These are phyloP conservation scores for Manihot esculenta DNA, from an alignment of 441 rosid genomes.

Conservation along the genomic window DNA sequence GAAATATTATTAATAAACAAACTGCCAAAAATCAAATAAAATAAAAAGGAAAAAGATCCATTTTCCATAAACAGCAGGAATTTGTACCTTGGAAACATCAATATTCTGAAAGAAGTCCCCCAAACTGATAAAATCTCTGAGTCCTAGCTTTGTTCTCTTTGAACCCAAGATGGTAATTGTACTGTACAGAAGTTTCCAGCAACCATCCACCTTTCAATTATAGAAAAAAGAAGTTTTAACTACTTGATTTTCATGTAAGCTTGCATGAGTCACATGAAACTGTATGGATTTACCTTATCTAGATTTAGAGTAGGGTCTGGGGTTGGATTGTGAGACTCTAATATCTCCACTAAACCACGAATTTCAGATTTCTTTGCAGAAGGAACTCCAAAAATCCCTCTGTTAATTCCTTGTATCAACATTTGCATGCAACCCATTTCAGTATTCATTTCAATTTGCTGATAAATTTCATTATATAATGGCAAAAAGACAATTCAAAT, in stretches of 20 bases:
- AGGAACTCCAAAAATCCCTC: conserved; percentile 77
- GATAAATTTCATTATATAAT: background rate
- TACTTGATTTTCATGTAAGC: background rate
- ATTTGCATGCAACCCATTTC: conserved; percentile 4
- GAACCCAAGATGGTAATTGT: conserved; percentile 75
- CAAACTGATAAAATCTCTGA: conserved; percentile 74
- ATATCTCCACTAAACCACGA: conserved; percentile 48
- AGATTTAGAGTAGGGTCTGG: conserved; percentile 60
- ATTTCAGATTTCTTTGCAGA: conserved; percentile 68
- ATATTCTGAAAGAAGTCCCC: conserved; percentile 73
- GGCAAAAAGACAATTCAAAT: background rate
- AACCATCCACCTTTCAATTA: conserved; percentile 55
- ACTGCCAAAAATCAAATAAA: background rate
- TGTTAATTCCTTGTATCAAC: conserved; percentile 48
- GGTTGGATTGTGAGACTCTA: conserved; percentile 79
- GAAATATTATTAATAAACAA: background rate
- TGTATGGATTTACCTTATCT: conserved; percentile 43
- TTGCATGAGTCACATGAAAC: background rate
- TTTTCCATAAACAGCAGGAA: background rate
- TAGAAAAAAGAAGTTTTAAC: conserved; percentile 22
- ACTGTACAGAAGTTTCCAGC: conserved; percentile 79
- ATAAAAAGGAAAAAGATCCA: too few relatives aligned
- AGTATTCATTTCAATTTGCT: background rate
- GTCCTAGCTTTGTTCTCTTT: conserved; percentile 78
- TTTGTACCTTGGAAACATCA: conserved; percentile 63